Evolutionary conservation across 306 rosid genomes (phyloP).

Genomic region (Quillaja saponaria): DNA sequence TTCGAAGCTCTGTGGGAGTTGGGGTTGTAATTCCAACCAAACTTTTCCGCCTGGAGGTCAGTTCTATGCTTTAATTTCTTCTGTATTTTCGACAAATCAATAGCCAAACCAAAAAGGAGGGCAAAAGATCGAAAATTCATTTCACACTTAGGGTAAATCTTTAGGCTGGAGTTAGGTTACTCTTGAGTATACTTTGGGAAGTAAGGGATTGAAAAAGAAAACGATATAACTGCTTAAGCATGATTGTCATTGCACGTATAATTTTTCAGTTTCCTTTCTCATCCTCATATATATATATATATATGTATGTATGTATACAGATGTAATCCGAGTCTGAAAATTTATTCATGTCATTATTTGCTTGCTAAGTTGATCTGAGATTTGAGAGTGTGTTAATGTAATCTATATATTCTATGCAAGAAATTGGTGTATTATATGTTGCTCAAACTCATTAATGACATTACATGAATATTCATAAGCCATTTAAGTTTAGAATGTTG

Average conservation of each 20-base stretch:
- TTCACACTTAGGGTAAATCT: constrained; percentile 7
- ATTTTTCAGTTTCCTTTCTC: constrained; percentile 4
- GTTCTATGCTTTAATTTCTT: constrained; percentile 34
- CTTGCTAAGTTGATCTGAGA: too few relatives aligned
- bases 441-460: too few relatives aligned
- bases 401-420: too few relatives aligned
- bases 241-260: constrained; percentile 8
- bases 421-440: too few relatives aligned
- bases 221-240: neutral
- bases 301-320: too few relatives aligned
- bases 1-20: constrained; percentile 80
- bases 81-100: constrained; percentile 1
- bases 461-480: too few relatives aligned
- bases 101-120: constrained; percentile 13
- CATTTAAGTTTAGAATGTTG: too few relatives aligned
- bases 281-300: too few relatives aligned
- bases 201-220: neutral
- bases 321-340: too few relatives aligned
- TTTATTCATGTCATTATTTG: too few relatives aligned
- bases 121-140: neutral
- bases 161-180: constrained; percentile 8
- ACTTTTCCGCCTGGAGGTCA: constrained; percentile 89
- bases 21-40: constrained; percentile 88
- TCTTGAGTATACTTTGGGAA: constrained; percentile 17
- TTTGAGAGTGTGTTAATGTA: too few relatives aligned